Evolutionary conservation across 75 land plant species (phyloP).

Genomic region (Sequoiadendron giganteum): DNA sequence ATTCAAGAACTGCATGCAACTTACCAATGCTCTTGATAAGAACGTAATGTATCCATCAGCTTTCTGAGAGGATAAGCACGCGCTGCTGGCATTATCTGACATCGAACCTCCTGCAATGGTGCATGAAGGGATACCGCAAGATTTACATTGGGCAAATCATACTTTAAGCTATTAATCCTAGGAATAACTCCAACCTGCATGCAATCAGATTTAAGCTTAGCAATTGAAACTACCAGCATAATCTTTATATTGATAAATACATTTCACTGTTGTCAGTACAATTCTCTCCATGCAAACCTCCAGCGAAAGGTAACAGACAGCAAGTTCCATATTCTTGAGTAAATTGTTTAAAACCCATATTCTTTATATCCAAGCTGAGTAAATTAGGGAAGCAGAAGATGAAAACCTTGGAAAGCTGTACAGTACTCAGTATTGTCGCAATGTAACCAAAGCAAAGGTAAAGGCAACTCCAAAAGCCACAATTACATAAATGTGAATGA

Average conservation of each 20-base stretch:
- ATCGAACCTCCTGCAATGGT: conserved; percentile 91
- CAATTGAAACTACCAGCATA: conserved; percentile 4
- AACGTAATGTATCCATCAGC: conserved; percentile 73
- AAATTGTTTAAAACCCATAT: not conserved
- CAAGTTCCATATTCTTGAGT: not conserved
- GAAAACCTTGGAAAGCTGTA: not conserved
- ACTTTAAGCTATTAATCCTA: conserved; percentile 73
- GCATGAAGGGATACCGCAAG: conserved; percentile 99
- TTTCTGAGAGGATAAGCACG: conserved; percentile 87
- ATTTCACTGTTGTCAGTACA: not conserved
- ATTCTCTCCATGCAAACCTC: not conserved
- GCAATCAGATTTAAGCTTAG: conserved; percentile 2
- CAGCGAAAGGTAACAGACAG: not conserved
- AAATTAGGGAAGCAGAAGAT: not conserved
- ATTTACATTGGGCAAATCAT: conserved; percentile 85
- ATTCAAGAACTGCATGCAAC: not conserved
- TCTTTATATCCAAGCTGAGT: not conserved
- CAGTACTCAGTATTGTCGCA: not conserved
- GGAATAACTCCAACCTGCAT: conserved; percentile 90
- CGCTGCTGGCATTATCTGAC: conserved; percentile 97
- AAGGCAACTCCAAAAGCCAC: not conserved
- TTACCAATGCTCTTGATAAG: conserved; percentile 76
- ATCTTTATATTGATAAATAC: not conserved
- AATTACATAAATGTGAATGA: not conserved
- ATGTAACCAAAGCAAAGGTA: not conserved